phyloP scores from a whole-genome alignment of 345 rosid genomes.

The Trapa bicornis region DNA sequence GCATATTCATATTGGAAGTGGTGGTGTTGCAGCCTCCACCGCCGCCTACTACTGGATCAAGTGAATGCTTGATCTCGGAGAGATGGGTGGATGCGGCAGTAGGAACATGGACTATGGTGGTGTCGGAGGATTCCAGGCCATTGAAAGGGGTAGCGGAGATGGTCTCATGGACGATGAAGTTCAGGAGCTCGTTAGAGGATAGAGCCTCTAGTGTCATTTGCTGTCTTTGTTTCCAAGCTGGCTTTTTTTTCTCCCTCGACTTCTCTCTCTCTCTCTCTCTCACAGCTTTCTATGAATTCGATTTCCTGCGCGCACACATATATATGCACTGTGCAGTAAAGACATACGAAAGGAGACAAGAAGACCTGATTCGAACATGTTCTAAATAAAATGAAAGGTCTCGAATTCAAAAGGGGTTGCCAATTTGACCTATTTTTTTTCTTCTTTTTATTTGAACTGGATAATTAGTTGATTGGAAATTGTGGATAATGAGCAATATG shows the following conservation, averaged over 20 bases:
- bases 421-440: too few species aligned
- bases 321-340: too few species aligned
- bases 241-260: not conserved
- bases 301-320: too few species aligned
- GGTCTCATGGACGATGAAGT: conserved; percentile 50
- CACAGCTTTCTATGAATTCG: too few species aligned
- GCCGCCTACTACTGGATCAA: conserved; percentile 14
- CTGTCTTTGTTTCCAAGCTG: not conserved
- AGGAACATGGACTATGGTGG: not conserved
- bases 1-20: not conserved
- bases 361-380: too few species aligned
- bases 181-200: conserved; percentile 55
- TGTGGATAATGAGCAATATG: too few species aligned
- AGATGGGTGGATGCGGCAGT: conserved; percentile 11
- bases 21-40: conserved; percentile 38
- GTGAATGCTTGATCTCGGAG: conserved; percentile 2
- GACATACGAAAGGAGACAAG: too few species aligned
- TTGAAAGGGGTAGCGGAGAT: conserved; percentile 43
- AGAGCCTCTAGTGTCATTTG: conserved; percentile 50
- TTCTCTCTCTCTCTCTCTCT: not conserved
- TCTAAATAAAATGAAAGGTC: too few species aligned
- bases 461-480: too few species aligned
- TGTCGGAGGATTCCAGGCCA: conserved; percentile 16
- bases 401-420: too few species aligned
- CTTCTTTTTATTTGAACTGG: too few species aligned